Conservation (phyloP, 129 eudicot genomes). For the Silybum marianum region DNA sequence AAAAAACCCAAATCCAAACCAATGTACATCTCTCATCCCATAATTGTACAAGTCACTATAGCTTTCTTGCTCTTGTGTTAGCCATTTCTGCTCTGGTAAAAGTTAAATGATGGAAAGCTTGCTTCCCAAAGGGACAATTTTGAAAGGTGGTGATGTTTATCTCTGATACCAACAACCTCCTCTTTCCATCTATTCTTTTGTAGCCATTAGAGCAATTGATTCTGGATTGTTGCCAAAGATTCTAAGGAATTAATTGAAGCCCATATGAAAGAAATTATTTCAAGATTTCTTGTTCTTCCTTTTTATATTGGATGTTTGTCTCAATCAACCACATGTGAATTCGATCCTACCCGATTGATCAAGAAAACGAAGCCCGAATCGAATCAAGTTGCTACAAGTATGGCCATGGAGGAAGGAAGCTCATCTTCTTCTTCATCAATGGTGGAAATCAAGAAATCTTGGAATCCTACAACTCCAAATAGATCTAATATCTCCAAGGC, state of each 20-base stretch:
- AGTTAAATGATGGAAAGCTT: slow-evolving; percentile 56
- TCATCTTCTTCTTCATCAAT: slow-evolving; percentile 41
- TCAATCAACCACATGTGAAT: slow-evolving; percentile 38
- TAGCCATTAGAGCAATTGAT: slow-evolving; percentile 28
- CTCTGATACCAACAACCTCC: slow-evolving; percentile 22
- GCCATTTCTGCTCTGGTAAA: slow-evolving; percentile 6
- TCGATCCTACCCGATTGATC: slow-evolving; percentile 12
- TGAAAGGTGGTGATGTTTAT: slow-evolving; percentile 13
- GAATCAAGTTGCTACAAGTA: slow-evolving; percentile 27
- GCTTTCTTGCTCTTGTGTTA: background rate
- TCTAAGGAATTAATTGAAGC: background rate
- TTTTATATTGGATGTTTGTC: slow-evolving; percentile 64
- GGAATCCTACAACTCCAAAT: slow-evolving; percentile 33
- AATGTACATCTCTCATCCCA: slow-evolving; percentile 11
- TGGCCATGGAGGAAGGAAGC: slow-evolving; percentile 33
- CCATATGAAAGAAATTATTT: slow-evolving; percentile 50
- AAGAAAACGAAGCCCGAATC: slow-evolving; percentile 26
- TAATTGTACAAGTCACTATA: slow-evolving; percentile 2
- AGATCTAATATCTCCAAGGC: slow-evolving; percentile 47
- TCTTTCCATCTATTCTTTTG: slow-evolving; percentile 12
- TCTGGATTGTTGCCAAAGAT: slow-evolving; percentile 26
- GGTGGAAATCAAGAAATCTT: slow-evolving; percentile 42
- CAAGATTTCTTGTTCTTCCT: slow-evolving; percentile 55
- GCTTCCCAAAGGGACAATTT: slow-evolving; percentile 35
- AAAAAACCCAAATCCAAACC: slow-evolving; percentile 11